Evolutionary conservation across 73 alveolate species (phyloP).

Genomic region (Paramecium sexaurelia): DNA sequence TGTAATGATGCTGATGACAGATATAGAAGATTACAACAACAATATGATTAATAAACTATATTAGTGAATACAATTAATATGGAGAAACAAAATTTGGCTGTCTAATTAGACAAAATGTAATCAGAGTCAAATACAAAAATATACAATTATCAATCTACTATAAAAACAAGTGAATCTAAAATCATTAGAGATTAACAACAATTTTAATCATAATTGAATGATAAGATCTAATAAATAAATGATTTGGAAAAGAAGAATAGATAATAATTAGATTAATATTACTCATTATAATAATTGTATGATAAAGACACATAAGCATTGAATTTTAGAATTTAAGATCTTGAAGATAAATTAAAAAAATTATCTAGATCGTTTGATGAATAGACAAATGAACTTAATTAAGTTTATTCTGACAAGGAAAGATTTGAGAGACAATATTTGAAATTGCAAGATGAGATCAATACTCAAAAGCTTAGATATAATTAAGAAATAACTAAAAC

Average conservation of each 20-base stretch:
- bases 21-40: background rate
- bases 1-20: constrained; percentile 10
- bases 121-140: background rate
- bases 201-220: background rate
- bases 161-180: background rate
- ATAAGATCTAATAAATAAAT: background rate
- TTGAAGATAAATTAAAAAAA: background rate
- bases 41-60: background rate
- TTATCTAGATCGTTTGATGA: background rate
- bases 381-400: background rate
- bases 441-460: constrained; percentile 1
- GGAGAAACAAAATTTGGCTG: background rate
- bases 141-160: background rate
- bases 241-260: background rate
- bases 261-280: background rate
- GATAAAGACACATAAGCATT: background rate
- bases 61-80: background rate
- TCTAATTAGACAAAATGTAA: background rate
- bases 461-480: background rate
- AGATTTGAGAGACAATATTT: background rate
- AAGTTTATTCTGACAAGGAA: constrained; percentile 8
- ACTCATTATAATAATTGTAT: background rate
- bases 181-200: background rate
- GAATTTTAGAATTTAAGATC: background rate
- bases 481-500: background rate